Evolutionary conservation across 345 rosid species (phyloP), one percentile per base, ranked within the genome.

Genomic region (Moricandia arvensis): DNA sequence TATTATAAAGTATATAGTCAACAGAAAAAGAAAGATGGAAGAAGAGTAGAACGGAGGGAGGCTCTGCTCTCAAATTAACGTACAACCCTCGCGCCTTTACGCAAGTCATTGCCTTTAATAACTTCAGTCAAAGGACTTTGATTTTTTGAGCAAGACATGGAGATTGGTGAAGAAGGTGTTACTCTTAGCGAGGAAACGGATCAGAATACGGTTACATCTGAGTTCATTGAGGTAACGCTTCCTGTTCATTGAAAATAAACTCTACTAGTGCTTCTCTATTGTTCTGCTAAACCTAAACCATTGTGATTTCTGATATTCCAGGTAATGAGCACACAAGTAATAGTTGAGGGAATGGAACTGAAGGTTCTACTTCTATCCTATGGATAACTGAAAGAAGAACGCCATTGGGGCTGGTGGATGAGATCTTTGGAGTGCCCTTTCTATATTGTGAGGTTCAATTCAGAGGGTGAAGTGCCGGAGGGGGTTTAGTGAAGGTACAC

Each of bases 341-440:
- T 90, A 66, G 94, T 95, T 29, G 93, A 89, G 85, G 99, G 97
- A 49, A 73, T 73, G 55, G 93, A 89, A 83, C 73, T 34, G 99
- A 95, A 80, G 91, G 94, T 78, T 89, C 98, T 17, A 78, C 89
- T 78, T 89, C 98, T 17, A 78, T 90, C 53, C 85, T 93, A 0
- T 93, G 99, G 99, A 81, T 95, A 80, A 85, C 94, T 4, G 88
- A 84, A 68, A 83, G 68, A 34, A 85, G 88, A 81, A 63, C 75
- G 8, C 96, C 96, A 8, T 45, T 95, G 68, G 99, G 99, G 38
- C 24, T 87, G 31, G 84, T 95, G 21, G 98, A 95, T 80, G 99
- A 93, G 83, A 82, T 93, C 49, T 93, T 95, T 83, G 98, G 98
- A 86, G 65, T 87, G 84, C 69, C 97, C 98, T 3, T 93, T 77